phyloP scores from a whole-genome alignment of 805 yeast species.

The Metschnikowia continentalis region DNA sequence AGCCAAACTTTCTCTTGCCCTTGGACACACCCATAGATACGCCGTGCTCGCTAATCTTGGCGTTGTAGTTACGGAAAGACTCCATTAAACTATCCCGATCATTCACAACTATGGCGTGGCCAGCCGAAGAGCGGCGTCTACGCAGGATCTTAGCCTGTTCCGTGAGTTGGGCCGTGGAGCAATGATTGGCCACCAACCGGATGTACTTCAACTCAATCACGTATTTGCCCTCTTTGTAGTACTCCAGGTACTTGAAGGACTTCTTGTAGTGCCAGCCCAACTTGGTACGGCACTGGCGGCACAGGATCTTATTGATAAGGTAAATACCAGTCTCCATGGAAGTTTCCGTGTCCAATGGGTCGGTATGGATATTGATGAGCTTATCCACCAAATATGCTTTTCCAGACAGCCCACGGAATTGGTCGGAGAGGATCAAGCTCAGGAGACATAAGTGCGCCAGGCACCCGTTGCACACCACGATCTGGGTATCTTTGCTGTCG shows the following conservation, averaged over 20 bases:
- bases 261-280: constrained; percentile 43
- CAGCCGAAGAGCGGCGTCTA: constrained; percentile 20
- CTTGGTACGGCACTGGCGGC: constrained; percentile 35
- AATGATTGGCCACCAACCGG: constrained; percentile 32
- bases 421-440: constrained; percentile 33
- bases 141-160: constrained; percentile 30
- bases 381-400: constrained; percentile 39
- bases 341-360: constrained; percentile 26
- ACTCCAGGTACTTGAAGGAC: constrained; percentile 31
- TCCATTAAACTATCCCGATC: constrained; percentile 5
- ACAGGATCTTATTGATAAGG: constrained; percentile 32
- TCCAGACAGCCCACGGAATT: constrained; percentile 38
- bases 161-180: constrained; percentile 28
- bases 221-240: constrained; percentile 42
- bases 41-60: neutral
- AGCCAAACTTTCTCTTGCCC: neutral
- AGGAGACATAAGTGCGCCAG: constrained; percentile 39
- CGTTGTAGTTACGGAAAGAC: constrained; percentile 11
- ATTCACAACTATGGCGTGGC: constrained; percentile 6
- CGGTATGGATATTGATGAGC: constrained; percentile 32
- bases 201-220: constrained; percentile 39
- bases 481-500: constrained; percentile 34
- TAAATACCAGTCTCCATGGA: constrained; percentile 39
- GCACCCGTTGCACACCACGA: constrained; percentile 39
- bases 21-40: neutral